phyloP scores from a whole-genome alignment of 179 eudicot species.

The Monotropa hypopitys region DNA sequence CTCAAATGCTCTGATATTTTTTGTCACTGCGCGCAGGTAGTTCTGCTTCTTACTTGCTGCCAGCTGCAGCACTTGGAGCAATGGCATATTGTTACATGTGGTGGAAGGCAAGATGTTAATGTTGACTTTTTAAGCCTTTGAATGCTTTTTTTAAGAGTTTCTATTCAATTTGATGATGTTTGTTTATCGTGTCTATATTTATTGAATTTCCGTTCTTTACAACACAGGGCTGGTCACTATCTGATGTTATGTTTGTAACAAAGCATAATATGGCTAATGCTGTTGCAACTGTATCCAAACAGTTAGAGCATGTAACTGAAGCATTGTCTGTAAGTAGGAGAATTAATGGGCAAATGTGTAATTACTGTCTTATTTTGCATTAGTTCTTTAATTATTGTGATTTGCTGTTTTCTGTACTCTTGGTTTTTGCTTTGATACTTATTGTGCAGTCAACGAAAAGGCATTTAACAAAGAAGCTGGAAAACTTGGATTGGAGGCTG shows the following conservation, averaged over 20 bases:
- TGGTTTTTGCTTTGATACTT: slow-evolving; percentile 7
- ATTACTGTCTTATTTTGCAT: neutral
- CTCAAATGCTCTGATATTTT: neutral
- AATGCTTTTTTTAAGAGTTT: neutral
- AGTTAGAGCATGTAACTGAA: slow-evolving; percentile 73
- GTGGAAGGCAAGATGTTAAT: slow-evolving; percentile 71
- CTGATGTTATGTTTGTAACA: slow-evolving; percentile 87
- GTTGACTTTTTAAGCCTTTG: slow-evolving; percentile 8
- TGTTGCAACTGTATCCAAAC: slow-evolving; percentile 69
- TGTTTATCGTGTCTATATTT: neutral
- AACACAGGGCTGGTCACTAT: slow-evolving; percentile 72
- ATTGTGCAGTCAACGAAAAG: slow-evolving; percentile 53
- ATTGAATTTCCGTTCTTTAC: slow-evolving; percentile 5
- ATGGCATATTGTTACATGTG: slow-evolving; percentile 95
- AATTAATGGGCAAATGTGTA: slow-evolving; percentile 8
- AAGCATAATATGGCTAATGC: slow-evolving; percentile 94
- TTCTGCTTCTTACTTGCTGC: slow-evolving; percentile 68
- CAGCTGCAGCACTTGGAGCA: slow-evolving; percentile 91
- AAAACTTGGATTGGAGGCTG: slow-evolving; percentile 81
- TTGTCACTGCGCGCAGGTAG: slow-evolving; percentile 33
- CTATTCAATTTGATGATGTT: neutral
- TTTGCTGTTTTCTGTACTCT: neutral
- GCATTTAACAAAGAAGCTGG: slow-evolving; percentile 63
- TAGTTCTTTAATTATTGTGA: neutral
- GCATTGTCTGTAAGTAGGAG: slow-evolving; percentile 55